Conservation (phyloP, 1,139 yeast species). For the Nakaseomyces bracarensis region DNA sequence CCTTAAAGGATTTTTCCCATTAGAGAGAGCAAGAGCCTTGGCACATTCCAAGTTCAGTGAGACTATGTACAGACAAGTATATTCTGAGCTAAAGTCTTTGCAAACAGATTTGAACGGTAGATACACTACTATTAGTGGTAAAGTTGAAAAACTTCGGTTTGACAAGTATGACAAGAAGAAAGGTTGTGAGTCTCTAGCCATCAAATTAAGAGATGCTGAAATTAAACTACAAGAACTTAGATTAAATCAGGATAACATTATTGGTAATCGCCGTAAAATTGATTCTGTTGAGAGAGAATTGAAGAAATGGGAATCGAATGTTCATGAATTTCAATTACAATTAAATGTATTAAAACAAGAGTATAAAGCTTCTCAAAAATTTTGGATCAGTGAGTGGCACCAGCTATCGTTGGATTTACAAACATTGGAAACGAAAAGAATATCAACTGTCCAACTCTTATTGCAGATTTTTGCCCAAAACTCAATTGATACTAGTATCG, state of each 20-base stretch:
- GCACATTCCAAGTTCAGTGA: slow-evolving; percentile 29
- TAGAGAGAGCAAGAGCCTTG: slow-evolving; percentile 25
- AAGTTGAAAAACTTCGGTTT: slow-evolving; percentile 46
- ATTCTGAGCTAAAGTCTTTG: slow-evolving; percentile 21
- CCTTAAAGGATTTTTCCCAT: slow-evolving; percentile 14
- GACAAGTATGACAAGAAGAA: slow-evolving; percentile 29
- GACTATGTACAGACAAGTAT: slow-evolving; percentile 22
- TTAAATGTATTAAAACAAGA: slow-evolving; percentile 50
- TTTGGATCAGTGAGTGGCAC: slow-evolving; percentile 78
- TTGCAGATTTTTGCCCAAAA: slow-evolving; percentile 65
- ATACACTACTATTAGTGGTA: slow-evolving; percentile 70
- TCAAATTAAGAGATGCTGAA: slow-evolving; percentile 24
- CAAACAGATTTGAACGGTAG: slow-evolving; percentile 26
- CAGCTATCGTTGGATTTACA: slow-evolving; percentile 61
- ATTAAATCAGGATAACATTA: slow-evolving; percentile 48
- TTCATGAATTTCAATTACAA: slow-evolving; percentile 42
- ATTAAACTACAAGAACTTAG: slow-evolving; percentile 24
- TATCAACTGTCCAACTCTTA: slow-evolving; percentile 65
- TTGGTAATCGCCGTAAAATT: slow-evolving; percentile 65
- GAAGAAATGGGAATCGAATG: slow-evolving; percentile 44
- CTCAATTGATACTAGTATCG: slow-evolving; percentile 21
- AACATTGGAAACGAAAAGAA: slow-evolving; percentile 68
- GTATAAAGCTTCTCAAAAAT: slow-evolving; percentile 48
- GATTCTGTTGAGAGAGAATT: slow-evolving; percentile 59
- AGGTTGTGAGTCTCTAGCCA: slow-evolving; percentile 24